Base-by-base conservation (phyloP, 1,284 basidiomycete species). In the Ceratobasidium sp. region DNA sequence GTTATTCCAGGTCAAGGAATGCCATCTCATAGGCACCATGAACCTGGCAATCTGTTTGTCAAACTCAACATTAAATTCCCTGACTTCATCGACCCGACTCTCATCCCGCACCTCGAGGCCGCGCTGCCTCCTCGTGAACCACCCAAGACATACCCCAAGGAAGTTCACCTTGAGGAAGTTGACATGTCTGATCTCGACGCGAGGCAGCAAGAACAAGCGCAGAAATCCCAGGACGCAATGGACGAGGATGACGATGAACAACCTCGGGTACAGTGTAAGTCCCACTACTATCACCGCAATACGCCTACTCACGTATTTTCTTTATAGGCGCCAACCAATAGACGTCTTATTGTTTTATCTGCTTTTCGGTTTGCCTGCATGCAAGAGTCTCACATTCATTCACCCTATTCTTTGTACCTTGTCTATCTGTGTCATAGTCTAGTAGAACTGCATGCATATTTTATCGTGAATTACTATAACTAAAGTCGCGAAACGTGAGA, bases 1-100 rank as follows among this genome's bases (percentile, higher is more conserved):
- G 89, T 96, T 72, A 90, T 99, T 73, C 85, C 87, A 59, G 91
- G 90, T 7, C 95, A 98, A 80, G 97, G 97, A 73, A 99, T 99
- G 97, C 97, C 96, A 42, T 98, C 96, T 70, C 91, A 91, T 79
- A 88, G 97, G 73, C 95, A 98, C 80, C 97, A 99, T 80, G 95
- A 99, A 77, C 85, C 89, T 56, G 97, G 97, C 49, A 95, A 99
- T 79, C 84, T 99, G 72, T 95, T 89, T 78, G 84, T 99, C 79
- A 91, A 89, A 76, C 81, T 99, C 74, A 84, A 83, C 73, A 91
- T 99, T 76, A 85, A 84, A 71, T 99, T 99, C 87, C 97, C 97
- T 69, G 91, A 95, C 39, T 77, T 80, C 60, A 86, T 99, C 77
- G 85, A 90, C 70, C 80, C 87, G 33, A 80, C 83, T 42, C 80